phyloP scores from a whole-genome alignment of 495 filamentous ascomycete species.

The Aspergillus hancockii region DNA sequence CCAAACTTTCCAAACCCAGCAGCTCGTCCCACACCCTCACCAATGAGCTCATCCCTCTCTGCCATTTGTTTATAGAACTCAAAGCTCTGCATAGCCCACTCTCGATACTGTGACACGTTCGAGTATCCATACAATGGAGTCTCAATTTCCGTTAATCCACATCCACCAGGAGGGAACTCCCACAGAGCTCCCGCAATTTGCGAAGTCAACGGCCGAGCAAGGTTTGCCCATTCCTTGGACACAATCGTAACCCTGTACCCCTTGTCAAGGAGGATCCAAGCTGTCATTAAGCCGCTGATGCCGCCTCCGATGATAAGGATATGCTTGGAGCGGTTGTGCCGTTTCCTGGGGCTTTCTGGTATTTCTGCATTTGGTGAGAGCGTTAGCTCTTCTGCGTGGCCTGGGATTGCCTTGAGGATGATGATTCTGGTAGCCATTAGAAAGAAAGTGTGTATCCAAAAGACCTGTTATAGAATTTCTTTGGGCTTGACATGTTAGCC shows the following conservation, averaged over 20 bases:
- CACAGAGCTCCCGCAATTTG: conserved; percentile 52
- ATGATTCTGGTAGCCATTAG: background rate
- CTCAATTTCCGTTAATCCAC: conserved; percentile 25
- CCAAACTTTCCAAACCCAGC: background rate
- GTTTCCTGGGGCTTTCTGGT: background rate
- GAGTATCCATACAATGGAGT: background rate
- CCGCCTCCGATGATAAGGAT: conserved; percentile 44
- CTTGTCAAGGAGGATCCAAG: conserved; percentile 48
- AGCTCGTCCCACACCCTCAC: background rate
- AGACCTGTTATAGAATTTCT: too few relatives aligned
- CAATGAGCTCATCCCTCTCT: background rate
- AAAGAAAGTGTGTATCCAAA: background rate
- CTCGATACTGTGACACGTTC: background rate
- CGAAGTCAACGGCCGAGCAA: conserved; percentile 39
- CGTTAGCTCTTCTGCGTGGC: background rate
- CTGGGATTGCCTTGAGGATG: background rate
- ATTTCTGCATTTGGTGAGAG: background rate
- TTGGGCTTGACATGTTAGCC: too few relatives aligned
- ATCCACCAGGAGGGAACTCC: conserved; percentile 50
- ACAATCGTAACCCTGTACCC: conserved; percentile 49
- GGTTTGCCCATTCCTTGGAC: conserved; percentile 40
- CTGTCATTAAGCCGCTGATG: conserved; percentile 41
- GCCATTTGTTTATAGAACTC: background rate
- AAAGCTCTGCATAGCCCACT: conserved; percentile 5
- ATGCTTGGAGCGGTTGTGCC: background rate